Evolutionary conservation across 495 filamentous ascomycete genomes (phyloP), one percentile per base, ranked within the genome.

Genomic region (Penicillium crystallinum): DNA sequence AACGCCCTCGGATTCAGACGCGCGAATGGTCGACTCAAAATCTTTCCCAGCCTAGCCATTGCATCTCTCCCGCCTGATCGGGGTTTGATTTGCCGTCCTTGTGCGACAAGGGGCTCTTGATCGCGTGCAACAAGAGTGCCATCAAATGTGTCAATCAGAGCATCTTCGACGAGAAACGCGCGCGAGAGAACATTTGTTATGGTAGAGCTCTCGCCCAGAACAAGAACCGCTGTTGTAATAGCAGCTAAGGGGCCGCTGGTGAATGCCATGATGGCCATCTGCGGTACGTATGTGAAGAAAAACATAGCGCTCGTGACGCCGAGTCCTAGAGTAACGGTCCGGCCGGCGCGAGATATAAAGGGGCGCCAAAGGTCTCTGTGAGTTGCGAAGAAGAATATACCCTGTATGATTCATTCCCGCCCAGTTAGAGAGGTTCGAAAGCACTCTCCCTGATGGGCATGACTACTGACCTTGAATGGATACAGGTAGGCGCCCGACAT

Each of bases 91-190:
- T 90, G 75, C n/a, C 93, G 78, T 0, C 90, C 88, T 40, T 85
- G 77, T 0, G 76, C 70, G 7, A 98, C 82, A 2, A 96, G 73
- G 3, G 70, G 51, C 43, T 81, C 63, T 30, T 76, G 71, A 18
- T 77, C 76, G 34, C 73, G 73, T 8, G 78, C 70, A 0, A 91
- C 53, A 9, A 92, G 72, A 0, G 88, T 86, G 12, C 86, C 90
- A 62, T 98, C 93, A 57, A 98, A 98, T 3, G 89, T 93, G 64
- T 98, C 91, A 19, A 93, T 71, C 6, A 97, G 76, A 0, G 87
- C 85, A 36, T 90, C 88, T 46, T 88, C 81, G 19, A 95, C 77
- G 48, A 96, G 62, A 52, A 90, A 92, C 33, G 81, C 84, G 45
- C 84, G 83, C 15, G 87, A 83, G 30, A 96, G 59, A 36, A 91